These are phyloP conservation scores for Eutypella sp. DNA, from an alignment of 2,329 filamentous ascomycete species.

Conservation along the genomic window DNA sequence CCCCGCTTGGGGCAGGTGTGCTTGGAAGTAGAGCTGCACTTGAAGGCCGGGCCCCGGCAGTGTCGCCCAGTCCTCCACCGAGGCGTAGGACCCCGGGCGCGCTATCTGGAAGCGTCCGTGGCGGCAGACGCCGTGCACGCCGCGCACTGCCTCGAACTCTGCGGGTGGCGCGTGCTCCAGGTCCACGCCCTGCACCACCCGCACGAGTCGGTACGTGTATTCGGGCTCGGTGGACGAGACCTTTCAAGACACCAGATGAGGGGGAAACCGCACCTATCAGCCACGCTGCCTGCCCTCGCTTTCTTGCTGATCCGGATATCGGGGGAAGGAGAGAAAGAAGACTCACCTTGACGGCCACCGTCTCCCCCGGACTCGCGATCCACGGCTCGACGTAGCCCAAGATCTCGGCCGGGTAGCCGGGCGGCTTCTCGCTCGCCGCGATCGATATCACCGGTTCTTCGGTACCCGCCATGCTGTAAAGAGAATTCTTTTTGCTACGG, in stretches of 20 bases:
- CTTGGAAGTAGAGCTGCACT: constrained; percentile 9
- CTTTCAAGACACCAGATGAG: constrained; percentile 1
- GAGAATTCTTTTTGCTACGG: not conserved
- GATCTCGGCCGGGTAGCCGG: constrained; percentile 4
- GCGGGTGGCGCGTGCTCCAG: constrained; percentile 6
- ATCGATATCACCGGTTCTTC: not conserved
- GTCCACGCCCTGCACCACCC: constrained; percentile 9
- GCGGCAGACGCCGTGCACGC: not conserved
- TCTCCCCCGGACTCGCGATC: constrained; percentile 6
- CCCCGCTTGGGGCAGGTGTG: constrained; percentile 4
- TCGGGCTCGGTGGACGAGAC: constrained; percentile 10
- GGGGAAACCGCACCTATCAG: too few species aligned
- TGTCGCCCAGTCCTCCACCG: constrained; percentile 2
- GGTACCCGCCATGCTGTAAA: not conserved
- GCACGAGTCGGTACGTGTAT: constrained; percentile 10
- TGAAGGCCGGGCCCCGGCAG: not conserved
- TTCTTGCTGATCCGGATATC: not conserved
- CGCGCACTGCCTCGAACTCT: constrained; percentile 3
- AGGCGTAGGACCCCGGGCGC: constrained; percentile 7
- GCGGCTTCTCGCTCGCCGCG: not conserved
- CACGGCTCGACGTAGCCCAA: constrained; percentile 6
- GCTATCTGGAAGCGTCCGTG: constrained; percentile 4
- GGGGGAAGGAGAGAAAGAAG: too few species aligned
- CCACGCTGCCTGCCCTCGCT: too few species aligned
- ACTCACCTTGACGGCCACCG: constrained; percentile 6